Conservation (phyloP, 2,329 filamentous ascomycete species). For the Neofusicoccum kwambonambiense region DNA sequence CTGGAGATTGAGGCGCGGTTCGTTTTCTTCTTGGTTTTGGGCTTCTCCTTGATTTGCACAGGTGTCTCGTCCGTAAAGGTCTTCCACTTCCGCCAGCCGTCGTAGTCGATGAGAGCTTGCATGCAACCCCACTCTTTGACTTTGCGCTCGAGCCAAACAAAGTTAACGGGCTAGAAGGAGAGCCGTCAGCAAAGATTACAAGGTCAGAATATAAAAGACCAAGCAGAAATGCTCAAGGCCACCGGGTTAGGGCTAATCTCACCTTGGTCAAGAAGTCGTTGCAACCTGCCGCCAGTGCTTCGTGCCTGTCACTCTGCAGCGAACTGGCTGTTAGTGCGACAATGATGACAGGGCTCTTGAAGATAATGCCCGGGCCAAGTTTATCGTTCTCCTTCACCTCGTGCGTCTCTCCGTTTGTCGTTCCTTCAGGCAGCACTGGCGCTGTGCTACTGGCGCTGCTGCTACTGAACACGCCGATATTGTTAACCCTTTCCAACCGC, state of each 20-base stretch:
- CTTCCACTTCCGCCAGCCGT: slow-evolving; percentile 98
- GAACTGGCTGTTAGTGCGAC: slow-evolving; percentile 94
- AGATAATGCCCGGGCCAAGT: slow-evolving; percentile 64
- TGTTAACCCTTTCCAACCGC: slow-evolving; percentile 82
- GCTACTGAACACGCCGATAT: slow-evolving; percentile 80
- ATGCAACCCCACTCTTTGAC: slow-evolving; percentile 99
- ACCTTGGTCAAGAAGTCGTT: slow-evolving; percentile 99
- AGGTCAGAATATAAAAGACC: too few species aligned
- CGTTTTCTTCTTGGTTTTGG: slow-evolving; percentile 21
- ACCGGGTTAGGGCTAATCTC: slow-evolving; percentile 29
- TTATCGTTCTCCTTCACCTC: slow-evolving; percentile 62
- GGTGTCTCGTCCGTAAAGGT: slow-evolving; percentile 57
- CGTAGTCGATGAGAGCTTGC: slow-evolving; percentile 97
- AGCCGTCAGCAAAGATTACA: background rate
- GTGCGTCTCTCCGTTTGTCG: slow-evolving; percentile 23
- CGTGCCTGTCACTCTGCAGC: slow-evolving; percentile 90
- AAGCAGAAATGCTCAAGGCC: too few species aligned
- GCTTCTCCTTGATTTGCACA: slow-evolving; percentile 31
- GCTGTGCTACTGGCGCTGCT: slow-evolving; percentile 21
- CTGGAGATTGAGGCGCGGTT: slow-evolving; percentile 10
- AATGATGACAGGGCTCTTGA: slow-evolving; percentile 97
- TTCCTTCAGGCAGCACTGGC: slow-evolving; percentile 14
- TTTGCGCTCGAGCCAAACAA: slow-evolving; percentile 95
- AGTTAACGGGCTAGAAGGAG: slow-evolving; percentile 77
- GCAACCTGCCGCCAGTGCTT: slow-evolving; percentile 90